These are phyloP conservation scores for Lentinula guzmanii DNA, from an alignment of 768 basidiomycete genomes.

Conservation along the genomic window DNA sequence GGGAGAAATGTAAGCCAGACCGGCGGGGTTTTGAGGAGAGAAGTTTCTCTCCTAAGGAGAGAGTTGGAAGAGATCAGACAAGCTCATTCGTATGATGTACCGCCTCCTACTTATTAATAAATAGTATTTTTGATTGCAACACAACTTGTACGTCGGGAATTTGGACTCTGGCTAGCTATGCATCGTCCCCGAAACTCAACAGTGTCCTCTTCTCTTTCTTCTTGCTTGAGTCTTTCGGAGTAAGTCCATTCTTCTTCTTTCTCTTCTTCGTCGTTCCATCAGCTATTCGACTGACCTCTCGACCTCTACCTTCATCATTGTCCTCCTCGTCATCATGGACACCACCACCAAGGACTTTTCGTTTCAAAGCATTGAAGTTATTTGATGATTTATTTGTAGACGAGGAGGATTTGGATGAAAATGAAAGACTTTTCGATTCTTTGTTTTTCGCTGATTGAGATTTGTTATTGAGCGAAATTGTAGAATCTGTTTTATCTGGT, in stretches of 20 bases:
- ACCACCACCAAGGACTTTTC: background rate
- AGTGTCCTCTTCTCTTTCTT: constrained; percentile 4
- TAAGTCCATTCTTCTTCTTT: background rate
- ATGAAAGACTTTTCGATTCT: constrained; percentile 2
- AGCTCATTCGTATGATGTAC: background rate
- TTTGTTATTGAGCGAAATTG: background rate
- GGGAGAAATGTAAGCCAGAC: background rate
- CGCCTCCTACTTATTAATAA: background rate
- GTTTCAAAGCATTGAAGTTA: background rate
- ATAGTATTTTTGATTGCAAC: background rate
- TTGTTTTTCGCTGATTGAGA: background rate
- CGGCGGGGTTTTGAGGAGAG: background rate
- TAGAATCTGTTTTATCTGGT: background rate
- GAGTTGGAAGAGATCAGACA: background rate
- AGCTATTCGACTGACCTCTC: background rate
- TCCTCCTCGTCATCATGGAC: background rate
- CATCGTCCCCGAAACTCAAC: constrained; percentile 6
- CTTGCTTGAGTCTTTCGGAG: background rate
- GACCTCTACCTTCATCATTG: background rate
- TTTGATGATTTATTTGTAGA: background rate
- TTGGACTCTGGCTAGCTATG: background rate
- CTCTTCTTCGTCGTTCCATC: background rate
- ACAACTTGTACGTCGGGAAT: background rate
- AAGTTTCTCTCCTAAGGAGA: background rate
- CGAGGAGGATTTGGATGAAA: constrained; percentile 2